Evolutionary conservation across 2,329 filamentous ascomycete species (phyloP), one percentile per base, ranked within the genome.

Genomic region (Rasamsonia emersonii): DNA sequence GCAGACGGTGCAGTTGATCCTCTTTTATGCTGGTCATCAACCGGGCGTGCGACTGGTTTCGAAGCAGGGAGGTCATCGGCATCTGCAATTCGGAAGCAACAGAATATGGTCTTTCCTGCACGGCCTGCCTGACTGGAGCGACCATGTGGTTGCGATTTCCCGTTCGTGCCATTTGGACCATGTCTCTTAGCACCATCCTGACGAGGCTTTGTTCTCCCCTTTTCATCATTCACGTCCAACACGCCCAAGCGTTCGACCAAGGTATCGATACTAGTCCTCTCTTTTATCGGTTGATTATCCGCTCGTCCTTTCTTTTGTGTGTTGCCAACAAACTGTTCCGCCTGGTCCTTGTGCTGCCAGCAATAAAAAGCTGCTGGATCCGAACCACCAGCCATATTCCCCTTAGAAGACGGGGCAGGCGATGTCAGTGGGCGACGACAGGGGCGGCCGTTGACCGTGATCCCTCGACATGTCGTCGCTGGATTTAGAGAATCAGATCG

Each of bases 311-410:
- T 21, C 21, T 24, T n/a, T 1, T 10, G 3, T 6, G 24, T 9
- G 11, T 7, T 15, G 9, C 18, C 11, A 10, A 35, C 47, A 9
- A 63, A 36, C 9, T 46, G 52, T 33, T 63, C 53, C 3, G 85
- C 85, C 58, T 98, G 91, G 36, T 91, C 85, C 54, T 84, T 88
- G 64, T 98, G 91, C 56, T 95, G 86, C 82, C 84, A 94, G 67
- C 89, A 96, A 62, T 86, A 95, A 30, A 79, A 72, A 41, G 39
- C 57, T 24, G 44, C 47, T 21, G 46, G 52, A 36, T 49, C 53
- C 37, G 41, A 44, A 17, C 44, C 41, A 26, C 50, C 28, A 31
- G 45, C 33, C 16, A 51, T 33, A 38, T 42, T 33, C 21, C 40
- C 38, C 47, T 51, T 54, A 31, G 37, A 46, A 46, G 41, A 53